phyloP scores from a whole-genome alignment of 208 protist genomes.

The Acanthamoeba healyi region DNA sequence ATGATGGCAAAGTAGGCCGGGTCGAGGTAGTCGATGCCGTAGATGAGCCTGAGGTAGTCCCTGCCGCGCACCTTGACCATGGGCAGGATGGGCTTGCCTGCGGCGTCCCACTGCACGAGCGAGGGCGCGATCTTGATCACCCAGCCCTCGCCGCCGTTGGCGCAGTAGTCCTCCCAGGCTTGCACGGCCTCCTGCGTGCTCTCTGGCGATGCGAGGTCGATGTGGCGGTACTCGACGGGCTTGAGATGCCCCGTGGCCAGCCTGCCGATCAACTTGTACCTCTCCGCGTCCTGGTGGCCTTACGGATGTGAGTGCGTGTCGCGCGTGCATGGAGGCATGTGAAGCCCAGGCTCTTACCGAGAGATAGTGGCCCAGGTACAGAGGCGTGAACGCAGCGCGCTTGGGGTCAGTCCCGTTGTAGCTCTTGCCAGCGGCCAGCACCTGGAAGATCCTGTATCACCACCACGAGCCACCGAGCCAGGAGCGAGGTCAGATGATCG shows the following conservation, averaged over 20 bases:
- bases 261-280: conserved; percentile 23
- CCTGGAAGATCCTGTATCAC: conserved; percentile 2
- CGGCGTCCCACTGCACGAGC: conserved; percentile 16
- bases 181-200: not conserved
- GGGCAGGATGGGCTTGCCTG: not conserved
- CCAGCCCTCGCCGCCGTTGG: not conserved
- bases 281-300: not conserved
- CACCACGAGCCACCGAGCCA: too few relatives aligned
- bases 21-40: conserved; percentile 48
- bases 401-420: conserved; percentile 7
- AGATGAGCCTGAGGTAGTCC: conserved; percentile 53
- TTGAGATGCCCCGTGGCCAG: conserved; percentile 11
- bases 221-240: conserved; percentile 21
- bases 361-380: conserved; percentile 41
- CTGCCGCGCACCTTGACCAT: conserved; percentile 57
- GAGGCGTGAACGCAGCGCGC: not conserved
- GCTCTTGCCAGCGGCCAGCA: conserved; percentile 33
- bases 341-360: too few relatives aligned
- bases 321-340: not conserved
- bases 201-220: not conserved
- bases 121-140: conserved; percentile 23
- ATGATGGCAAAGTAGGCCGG: not conserved
- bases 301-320: too few relatives aligned
- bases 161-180: conserved; percentile 9
- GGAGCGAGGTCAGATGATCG: too few relatives aligned